A percentile compares a stretch with the other conserved stretches of the same genome.
Evolutionary conservation across 2,329 filamentous ascomycete genomes (phyloP).

Genomic region (Metarhizium robertsii): DNA sequence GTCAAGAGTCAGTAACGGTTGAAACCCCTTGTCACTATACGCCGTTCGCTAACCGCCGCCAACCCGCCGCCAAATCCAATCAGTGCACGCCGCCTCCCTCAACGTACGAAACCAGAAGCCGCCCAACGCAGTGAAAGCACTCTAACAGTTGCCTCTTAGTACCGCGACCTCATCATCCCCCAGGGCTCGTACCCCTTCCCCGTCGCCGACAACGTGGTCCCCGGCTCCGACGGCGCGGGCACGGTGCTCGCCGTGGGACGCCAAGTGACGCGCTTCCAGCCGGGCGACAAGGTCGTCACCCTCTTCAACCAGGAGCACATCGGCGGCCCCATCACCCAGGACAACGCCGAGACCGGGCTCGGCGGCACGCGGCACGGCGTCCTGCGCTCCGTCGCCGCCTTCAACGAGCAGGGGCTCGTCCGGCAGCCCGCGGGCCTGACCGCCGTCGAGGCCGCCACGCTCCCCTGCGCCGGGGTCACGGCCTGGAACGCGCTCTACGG

Average conservation of each 20-base stretch:
- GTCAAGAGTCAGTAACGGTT: slow-evolving; percentile 5
- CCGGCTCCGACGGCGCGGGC: slow-evolving; percentile 37
- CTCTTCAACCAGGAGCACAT: no score
- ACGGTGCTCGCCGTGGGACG: no score
- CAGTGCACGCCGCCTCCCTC: slow-evolving; percentile 40
- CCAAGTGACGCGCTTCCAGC: no score
- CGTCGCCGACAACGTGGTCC: slow-evolving; percentile 32
- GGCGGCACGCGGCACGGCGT: no score
- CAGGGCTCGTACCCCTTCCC: slow-evolving; percentile 25
- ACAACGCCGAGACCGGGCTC: no score
- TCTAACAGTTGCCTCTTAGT: slow-evolving; percentile 17
- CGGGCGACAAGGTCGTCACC: no score
- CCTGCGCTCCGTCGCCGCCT: no score
- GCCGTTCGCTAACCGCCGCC: no score
- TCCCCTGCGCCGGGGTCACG: slow-evolving; percentile 53
- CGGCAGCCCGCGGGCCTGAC: slow-evolving; percentile 26
- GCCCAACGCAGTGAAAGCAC: neutral
- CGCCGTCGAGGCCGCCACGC: slow-evolving; percentile 43
- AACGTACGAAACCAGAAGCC: slow-evolving; percentile 25
- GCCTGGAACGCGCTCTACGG: slow-evolving; percentile 60
- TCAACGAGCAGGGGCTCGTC: no score
- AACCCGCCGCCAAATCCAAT: no score
- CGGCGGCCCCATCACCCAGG: no score
- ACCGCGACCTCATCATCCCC: slow-evolving; percentile 43
- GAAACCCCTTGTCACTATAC: no score